Percentiles rank a stretch among this genome's conserved stretches.
phyloP scores from a whole-genome alignment of 805 yeast genomes.

The Sungouiella blattae region DNA sequence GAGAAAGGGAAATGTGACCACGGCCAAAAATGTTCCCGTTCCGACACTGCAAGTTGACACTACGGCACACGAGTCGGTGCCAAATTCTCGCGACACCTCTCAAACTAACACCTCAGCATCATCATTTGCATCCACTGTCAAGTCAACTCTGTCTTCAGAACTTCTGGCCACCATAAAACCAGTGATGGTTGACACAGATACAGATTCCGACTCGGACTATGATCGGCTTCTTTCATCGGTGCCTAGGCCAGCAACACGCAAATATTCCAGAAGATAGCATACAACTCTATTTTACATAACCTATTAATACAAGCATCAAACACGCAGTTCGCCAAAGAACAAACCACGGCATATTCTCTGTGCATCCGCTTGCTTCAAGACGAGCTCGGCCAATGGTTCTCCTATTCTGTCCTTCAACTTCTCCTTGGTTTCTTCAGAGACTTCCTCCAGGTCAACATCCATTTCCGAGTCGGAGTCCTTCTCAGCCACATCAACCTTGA shows the following conservation, averaged over 20 bases:
- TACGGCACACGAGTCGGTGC: too few species aligned
- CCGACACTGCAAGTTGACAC: too few species aligned
- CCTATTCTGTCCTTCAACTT: slow-evolving; percentile 63
- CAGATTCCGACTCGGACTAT: slow-evolving; percentile 15
- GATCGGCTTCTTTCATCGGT: too few species aligned
- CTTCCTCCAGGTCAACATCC: slow-evolving; percentile 30
- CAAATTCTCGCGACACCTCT: too few species aligned
- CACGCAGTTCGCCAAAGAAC: slow-evolving; percentile 60
- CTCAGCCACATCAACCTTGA: slow-evolving; percentile 30
- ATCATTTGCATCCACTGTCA: too few species aligned
- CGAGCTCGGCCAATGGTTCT: slow-evolving; percentile 45
- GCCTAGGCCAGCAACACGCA: not conserved
- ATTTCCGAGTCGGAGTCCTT: slow-evolving; percentile 23
- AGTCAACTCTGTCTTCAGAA: too few species aligned
- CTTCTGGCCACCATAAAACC: too few species aligned
- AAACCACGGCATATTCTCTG: slow-evolving; percentile 57
- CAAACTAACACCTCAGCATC: too few species aligned
- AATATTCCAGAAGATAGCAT: not conserved
- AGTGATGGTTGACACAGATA: slow-evolving; percentile 6
- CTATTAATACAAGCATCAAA: slow-evolving; percentile 2
- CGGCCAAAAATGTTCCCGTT: too few species aligned
- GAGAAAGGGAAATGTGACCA: too few species aligned
- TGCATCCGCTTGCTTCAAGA: slow-evolving; percentile 47
- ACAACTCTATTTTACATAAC: slow-evolving; percentile 2
- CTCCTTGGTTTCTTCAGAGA: slow-evolving; percentile 27